Evolutionary conservation across 2,329 filamentous ascomycete genomes (phyloP), one percentile per base, ranked within the genome.

Genomic region (Epichloe sp.): DNA sequence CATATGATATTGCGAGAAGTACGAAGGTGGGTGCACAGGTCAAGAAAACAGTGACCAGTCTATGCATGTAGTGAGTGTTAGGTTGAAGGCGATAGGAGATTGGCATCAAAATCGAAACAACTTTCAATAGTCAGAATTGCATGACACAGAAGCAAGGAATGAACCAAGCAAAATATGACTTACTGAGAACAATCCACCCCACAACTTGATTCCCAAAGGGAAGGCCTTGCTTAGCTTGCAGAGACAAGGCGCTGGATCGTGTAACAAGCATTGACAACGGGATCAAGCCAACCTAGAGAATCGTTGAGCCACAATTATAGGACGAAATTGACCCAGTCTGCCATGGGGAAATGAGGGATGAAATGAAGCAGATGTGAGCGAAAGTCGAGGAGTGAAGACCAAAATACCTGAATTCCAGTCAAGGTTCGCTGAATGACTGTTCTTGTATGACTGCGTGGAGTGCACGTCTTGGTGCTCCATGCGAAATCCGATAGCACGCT

Each of bases 1-100:
- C 93, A 69, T 95, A 98, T 0, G 91, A 96, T 59, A 97, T 96
- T 7, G 90, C 95, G 48, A 98, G 79, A 61, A 98, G 91, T 63
- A 98, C 85, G 68, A 97, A 98, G 1, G 86, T 85, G 0, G 93
- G 93, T 0, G 91, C 86, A 64, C 94, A 97, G 5, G 90, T 86
- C 47, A 98, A 75, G 71, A 97, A 98, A 50, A 96, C 82, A 59
- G 95, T 80, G 57, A 90, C 77, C 4, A 98, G 74, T 23, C 90
- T 83, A 65, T 97, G 90, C 58, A 97, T 79, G 66, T 97, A 96
- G 68, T 96, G 83, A 58, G 76, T 85, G 64, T 88, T 93, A 1
- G 88, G 85, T 56, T 86, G 82, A 2, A 94, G 62, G 21, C 83
- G 79, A 65, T 97, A 87, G n/a, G 85, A 73, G 56, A 94, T 77